A percentile compares a stretch with the other conserved stretches of the same genome.
These are phyloP conservation scores for Yamadazyma sp. DNA, from an alignment of 1,139 yeast genomes.

Conservation along the genomic window DNA sequence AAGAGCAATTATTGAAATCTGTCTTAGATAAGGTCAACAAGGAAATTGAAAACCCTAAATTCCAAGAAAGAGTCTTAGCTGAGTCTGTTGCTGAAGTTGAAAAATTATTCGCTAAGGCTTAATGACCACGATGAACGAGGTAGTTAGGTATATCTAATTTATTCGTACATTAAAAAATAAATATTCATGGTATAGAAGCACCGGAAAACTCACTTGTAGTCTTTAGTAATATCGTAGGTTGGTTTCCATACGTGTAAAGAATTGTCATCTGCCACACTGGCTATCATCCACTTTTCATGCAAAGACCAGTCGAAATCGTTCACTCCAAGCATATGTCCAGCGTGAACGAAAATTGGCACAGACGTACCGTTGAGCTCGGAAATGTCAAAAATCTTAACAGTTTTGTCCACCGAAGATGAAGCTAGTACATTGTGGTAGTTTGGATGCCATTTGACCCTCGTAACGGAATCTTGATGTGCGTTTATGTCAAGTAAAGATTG, in stretches of 20 bases:
- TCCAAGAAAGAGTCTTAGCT: slow-evolving; percentile 88
- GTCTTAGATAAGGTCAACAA: slow-evolving; percentile 87
- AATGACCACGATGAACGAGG: slow-evolving; percentile 4
- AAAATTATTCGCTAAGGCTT: slow-evolving; percentile 63
- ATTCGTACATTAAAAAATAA: slow-evolving; percentile 2
- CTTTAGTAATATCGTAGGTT: slow-evolving; percentile 24
- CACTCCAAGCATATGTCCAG: slow-evolving; percentile 88
- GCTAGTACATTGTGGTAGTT: slow-evolving; percentile 59
- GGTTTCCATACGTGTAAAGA: slow-evolving; percentile 86
- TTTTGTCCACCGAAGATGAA: slow-evolving; percentile 69
- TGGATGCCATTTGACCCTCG: slow-evolving; percentile 82
- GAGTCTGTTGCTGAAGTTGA: slow-evolving; percentile 93
- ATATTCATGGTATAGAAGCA: slow-evolving; percentile 4
- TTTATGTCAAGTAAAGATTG: slow-evolving; percentile 12
- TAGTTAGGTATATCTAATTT: slow-evolving; percentile 2
- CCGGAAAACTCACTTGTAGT: slow-evolving; percentile 9
- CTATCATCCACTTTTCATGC: slow-evolving; percentile 73
- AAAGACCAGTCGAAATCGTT: slow-evolving; percentile 88
- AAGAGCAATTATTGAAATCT: slow-evolving; percentile 82
- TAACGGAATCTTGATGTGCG: slow-evolving; percentile 64
- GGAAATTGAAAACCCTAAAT: slow-evolving; percentile 82
- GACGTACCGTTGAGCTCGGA: slow-evolving; percentile 35
- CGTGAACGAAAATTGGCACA: slow-evolving; percentile 66
- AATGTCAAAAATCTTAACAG: slow-evolving; percentile 72
- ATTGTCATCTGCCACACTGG: slow-evolving; percentile 87